A percentile compares a stretch with the other conserved stretches of the same genome.
These are phyloP conservation scores for Rhytidiadelphus loreus DNA, from an alignment of 225 moss, liverwort and hornwort genomes.

Conservation along the genomic window DNA sequence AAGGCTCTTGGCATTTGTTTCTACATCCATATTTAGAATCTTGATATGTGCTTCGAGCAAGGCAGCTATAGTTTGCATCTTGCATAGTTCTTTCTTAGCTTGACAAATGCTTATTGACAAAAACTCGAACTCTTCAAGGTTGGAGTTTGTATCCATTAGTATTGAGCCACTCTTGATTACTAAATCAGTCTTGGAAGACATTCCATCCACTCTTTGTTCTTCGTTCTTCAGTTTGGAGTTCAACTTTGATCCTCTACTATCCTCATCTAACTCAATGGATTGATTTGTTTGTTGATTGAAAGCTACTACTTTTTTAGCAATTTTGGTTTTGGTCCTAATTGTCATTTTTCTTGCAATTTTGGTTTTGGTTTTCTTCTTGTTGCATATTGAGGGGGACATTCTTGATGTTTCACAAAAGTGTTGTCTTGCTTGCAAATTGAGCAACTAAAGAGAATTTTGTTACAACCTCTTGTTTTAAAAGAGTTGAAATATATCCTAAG, in stretches of 20 bases:
- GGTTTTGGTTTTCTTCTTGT: not conserved
- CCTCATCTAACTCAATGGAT: rapidly evolving
- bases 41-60: not conserved
- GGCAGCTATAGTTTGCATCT: not conserved
- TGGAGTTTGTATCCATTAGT: not conserved
- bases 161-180: not conserved
- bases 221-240: rapidly evolving
- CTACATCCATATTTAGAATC: not conserved
- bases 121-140: not conserved
- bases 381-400: not conserved
- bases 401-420: not conserved
- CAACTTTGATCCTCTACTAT: not conserved
- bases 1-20: not conserved
- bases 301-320: not conserved
- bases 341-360: not conserved
- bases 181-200: no score
- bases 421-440: not conserved
- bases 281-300: not conserved
- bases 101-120: not conserved
- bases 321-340: not conserved
- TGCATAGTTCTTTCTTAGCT: not conserved
- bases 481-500: not conserved
- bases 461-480: not conserved
- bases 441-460: not conserved
- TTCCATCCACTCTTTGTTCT: not conserved